These are phyloP conservation scores for Pestalotiopsis sp. DNA, from an alignment of 2,329 filamentous ascomycete species.

Conservation along the genomic window DNA sequence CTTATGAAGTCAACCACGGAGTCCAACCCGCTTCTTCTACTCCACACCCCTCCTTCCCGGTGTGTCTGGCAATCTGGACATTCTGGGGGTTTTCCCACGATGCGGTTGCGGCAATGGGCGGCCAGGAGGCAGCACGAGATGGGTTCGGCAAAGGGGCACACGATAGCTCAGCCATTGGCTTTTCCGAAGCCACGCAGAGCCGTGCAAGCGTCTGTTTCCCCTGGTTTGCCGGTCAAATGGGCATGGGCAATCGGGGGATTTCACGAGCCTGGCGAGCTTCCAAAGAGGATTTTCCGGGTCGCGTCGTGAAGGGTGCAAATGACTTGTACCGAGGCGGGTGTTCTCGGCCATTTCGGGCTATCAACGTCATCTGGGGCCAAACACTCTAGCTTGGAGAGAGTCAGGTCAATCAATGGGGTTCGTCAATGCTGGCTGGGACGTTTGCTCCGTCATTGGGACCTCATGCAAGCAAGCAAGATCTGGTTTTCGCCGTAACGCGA, in stretches of 20 bases:
- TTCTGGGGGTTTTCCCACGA: slow-evolving; percentile 3
- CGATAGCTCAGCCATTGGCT: slow-evolving; percentile 18
- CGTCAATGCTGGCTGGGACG: neutral
- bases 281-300: slow-evolving; percentile 39
- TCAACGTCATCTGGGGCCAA: slow-evolving; percentile 13
- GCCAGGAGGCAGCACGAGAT: neutral
- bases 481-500: neutral
- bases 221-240: slow-evolving; percentile 8
- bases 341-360: slow-evolving; percentile 30
- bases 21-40: slow-evolving; percentile 7
- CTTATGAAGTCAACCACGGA: slow-evolving; percentile 7
- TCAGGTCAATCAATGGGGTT: neutral
- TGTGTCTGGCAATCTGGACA: neutral
- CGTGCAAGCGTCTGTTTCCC: neutral
- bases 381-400: neutral
- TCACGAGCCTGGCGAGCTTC: neutral
- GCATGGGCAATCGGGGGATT: neutral
- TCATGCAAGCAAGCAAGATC: neutral
- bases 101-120: neutral
- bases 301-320: slow-evolving; percentile 24
- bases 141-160: slow-evolving; percentile 15
- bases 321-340: slow-evolving; percentile 30
- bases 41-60: slow-evolving; percentile 8
- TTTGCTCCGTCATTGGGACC: slow-evolving; percentile 21
- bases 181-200: neutral